Evolutionary conservation across 306 rosid genomes (phyloP).

Genomic region (Glycine tomentella): DNA sequence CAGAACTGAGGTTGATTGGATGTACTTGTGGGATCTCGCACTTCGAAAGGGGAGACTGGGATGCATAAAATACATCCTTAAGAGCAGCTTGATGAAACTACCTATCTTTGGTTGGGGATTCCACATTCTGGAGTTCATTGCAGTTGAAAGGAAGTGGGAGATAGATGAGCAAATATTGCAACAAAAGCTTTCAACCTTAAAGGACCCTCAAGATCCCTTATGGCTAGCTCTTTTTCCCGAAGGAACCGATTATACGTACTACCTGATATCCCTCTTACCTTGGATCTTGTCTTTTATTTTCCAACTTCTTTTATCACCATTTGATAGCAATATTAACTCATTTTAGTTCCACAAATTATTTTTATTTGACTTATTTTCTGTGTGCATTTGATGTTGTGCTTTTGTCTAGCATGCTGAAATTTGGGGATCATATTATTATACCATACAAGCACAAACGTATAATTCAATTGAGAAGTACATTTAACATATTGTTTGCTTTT

Average conservation of each 20-base stretch:
- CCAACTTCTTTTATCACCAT: slow-evolving; percentile 22
- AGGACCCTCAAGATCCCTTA: slow-evolving; percentile 73
- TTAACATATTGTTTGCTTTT: slow-evolving; percentile 42
- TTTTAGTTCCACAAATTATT: slow-evolving; percentile 27
- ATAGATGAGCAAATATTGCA: slow-evolving; percentile 69
- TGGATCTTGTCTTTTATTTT: slow-evolving; percentile 34
- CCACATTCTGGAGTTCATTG: slow-evolving; percentile 90
- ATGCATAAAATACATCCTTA: slow-evolving; percentile 83
- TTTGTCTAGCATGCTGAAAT: slow-evolving; percentile 40
- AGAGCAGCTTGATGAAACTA: slow-evolving; percentile 92
- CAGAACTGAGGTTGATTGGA: slow-evolving; percentile 99
- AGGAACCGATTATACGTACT: slow-evolving; percentile 95
- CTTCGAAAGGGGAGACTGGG: slow-evolving; percentile 83
- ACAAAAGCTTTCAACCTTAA: slow-evolving; percentile 65
- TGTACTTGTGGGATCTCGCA: slow-evolving; percentile 98
- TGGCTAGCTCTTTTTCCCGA: slow-evolving; percentile 97
- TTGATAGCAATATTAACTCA: neutral
- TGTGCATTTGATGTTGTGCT: slow-evolving; percentile 32
- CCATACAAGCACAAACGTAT: neutral
- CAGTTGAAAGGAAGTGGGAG: slow-evolving; percentile 96
- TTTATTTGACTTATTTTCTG: slow-evolving; percentile 17
- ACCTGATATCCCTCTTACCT: slow-evolving; percentile 47
- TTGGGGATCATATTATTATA: slow-evolving; percentile 32
- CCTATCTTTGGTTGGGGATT: slow-evolving; percentile 98
- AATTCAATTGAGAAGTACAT: neutral